phyloP scores from a whole-genome alignment of 352 stramenopile genomes.

The Phytophthora quininea region DNA sequence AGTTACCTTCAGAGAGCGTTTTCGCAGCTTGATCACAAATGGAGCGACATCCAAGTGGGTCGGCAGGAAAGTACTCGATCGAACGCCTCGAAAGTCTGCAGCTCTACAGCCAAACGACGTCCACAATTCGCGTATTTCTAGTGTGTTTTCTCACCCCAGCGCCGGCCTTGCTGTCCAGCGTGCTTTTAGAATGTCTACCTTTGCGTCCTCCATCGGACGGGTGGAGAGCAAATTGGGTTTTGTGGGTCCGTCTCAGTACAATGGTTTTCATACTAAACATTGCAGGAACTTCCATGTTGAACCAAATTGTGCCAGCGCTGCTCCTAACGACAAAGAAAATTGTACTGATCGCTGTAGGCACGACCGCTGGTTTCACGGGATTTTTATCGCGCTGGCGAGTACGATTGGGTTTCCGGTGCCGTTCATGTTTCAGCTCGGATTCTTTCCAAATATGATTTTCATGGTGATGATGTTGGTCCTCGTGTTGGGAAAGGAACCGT shows the following conservation, averaged over 20 bases:
- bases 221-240: slow-evolving; percentile 25
- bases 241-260: slow-evolving; percentile 12
- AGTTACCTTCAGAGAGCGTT: neutral
- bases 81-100: slow-evolving; percentile 11
- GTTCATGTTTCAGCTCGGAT: slow-evolving; percentile 19
- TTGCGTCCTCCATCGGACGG: slow-evolving; percentile 12
- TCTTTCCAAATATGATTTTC: slow-evolving; percentile 12
- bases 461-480: slow-evolving; percentile 10
- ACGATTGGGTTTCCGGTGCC: slow-evolving; percentile 18
- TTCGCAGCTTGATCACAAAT: slow-evolving; percentile 11
- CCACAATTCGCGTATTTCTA: neutral
- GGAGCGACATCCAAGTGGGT: neutral
- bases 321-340: slow-evolving; percentile 11
- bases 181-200: slow-evolving; percentile 19
- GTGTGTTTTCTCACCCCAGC: slow-evolving; percentile 11
- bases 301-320: slow-evolving; percentile 12
- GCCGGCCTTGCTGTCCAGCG: slow-evolving; percentile 1
- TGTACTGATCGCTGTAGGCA: slow-evolving; percentile 2
- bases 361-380: slow-evolving; percentile 4
- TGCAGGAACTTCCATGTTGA: slow-evolving; percentile 4
- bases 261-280: slow-evolving; percentile 1
- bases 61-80: slow-evolving; percentile 8
- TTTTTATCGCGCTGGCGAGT: slow-evolving; percentile 2
- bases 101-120: slow-evolving; percentile 11
- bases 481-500: slow-evolving; percentile 9